A percentile compares a stretch with the other conserved stretches of the same genome.
These are phyloP conservation scores for Suillus fuscotomentosus DNA, from an alignment of 768 basidiomycete species.

Conservation along the genomic window DNA sequence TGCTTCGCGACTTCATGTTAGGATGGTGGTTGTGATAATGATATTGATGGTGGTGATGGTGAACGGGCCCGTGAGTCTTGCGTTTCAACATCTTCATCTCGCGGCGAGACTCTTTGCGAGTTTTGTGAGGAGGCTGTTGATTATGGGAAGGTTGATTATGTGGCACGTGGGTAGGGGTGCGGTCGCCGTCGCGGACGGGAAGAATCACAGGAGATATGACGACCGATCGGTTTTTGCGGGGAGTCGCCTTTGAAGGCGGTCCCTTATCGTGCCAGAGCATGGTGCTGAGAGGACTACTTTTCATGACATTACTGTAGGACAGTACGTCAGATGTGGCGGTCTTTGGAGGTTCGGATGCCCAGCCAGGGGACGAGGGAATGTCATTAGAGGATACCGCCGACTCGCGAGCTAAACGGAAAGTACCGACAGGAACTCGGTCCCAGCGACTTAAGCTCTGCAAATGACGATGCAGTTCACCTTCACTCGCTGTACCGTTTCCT, in stretches of 20 bases:
- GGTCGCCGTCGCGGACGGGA: slow-evolving; percentile 54
- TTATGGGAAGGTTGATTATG: slow-evolving; percentile 37
- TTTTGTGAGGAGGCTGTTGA: slow-evolving; percentile 47
- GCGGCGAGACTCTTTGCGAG: slow-evolving; percentile 59
- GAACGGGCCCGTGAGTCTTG: slow-evolving; percentile 45
- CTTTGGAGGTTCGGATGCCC: slow-evolving; percentile 26
- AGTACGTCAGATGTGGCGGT: slow-evolving; percentile 17
- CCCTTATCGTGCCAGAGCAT: slow-evolving; percentile 49
- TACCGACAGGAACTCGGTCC: slow-evolving; percentile 71
- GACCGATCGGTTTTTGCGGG: slow-evolving; percentile 29
- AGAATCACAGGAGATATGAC: slow-evolving; percentile 52
- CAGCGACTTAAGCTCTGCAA: slow-evolving; percentile 59
- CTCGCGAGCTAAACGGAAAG: slow-evolving; percentile 63
- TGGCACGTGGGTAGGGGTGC: slow-evolving; percentile 46
- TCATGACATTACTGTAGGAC: slow-evolving; percentile 43
- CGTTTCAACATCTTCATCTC: slow-evolving; percentile 69
- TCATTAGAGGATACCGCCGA: slow-evolving; percentile 21
- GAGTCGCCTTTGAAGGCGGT: slow-evolving; percentile 16
- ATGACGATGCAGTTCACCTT: slow-evolving; percentile 37
- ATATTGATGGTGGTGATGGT: slow-evolving; percentile 45
- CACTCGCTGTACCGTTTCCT: slow-evolving; percentile 31
- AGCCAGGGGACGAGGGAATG: slow-evolving; percentile 26
- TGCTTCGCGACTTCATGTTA: slow-evolving; percentile 59
- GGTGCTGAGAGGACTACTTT: slow-evolving; percentile 52
- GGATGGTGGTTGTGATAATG: slow-evolving; percentile 60